Evolutionary conservation across 2,329 filamentous ascomycete genomes (phyloP).

Genomic region (Aquanectria penicillioides): DNA sequence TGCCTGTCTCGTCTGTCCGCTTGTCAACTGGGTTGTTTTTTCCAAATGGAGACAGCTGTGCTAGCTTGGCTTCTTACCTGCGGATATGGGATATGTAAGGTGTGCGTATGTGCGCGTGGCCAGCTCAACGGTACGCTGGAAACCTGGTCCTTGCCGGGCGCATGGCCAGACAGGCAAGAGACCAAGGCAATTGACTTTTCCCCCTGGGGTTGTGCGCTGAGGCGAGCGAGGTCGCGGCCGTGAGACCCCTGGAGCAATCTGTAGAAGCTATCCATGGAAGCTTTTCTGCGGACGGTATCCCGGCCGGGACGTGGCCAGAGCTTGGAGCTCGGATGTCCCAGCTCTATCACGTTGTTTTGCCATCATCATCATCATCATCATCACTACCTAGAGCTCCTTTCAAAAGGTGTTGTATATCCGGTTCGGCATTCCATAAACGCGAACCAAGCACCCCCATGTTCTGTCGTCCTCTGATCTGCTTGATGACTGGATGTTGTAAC

Average conservation of each 20-base stretch:
- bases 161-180: slow-evolving; percentile 34
- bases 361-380: too few species aligned
- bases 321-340: slow-evolving; percentile 11
- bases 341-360: background rate
- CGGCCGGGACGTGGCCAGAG: background rate
- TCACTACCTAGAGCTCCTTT: too few species aligned
- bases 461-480: too few species aligned
- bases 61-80: too few species aligned
- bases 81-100: background rate
- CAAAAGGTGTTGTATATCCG: slow-evolving; percentile 10
- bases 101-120: slow-evolving; percentile 26
- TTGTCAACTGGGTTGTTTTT: too few species aligned
- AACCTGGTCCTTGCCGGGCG: slow-evolving; percentile 35
- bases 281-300: background rate
- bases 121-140: slow-evolving; percentile 32
- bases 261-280: slow-evolving; percentile 12
- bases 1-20: background rate
- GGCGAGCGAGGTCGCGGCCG: background rate
- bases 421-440: too few species aligned
- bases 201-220: slow-evolving; percentile 31
- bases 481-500: background rate
- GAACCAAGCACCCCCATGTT: too few species aligned
- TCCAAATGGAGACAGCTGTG: too few species aligned
- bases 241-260: slow-evolving; percentile 15
- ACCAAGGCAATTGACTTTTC: slow-evolving; percentile 23